A percentile compares a stretch with the other conserved stretches of the same genome.
These are phyloP conservation scores for Leccinum subatratum DNA, from an alignment of 1,284 basidiomycete genomes.

Conservation along the genomic window DNA sequence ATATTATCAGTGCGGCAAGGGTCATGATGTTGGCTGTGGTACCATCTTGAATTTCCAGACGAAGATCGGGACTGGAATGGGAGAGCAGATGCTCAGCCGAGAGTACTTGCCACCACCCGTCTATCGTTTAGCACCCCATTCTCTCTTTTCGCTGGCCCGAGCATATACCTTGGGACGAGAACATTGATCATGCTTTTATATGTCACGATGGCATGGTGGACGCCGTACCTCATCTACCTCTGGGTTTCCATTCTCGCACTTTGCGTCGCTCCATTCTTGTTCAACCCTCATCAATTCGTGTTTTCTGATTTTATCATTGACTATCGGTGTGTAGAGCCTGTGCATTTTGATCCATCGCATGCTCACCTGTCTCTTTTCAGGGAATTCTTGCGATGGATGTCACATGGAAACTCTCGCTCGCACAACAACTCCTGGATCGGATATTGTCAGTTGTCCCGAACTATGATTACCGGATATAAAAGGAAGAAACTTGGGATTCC, in stretches of 20 bases:
- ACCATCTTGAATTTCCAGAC: constrained; percentile 99
- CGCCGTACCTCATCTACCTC: constrained; percentile 91
- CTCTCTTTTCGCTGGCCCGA: constrained; percentile 94
- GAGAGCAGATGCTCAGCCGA: constrained; percentile 97
- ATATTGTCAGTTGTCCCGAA: constrained; percentile 90
- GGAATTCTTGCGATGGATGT: constrained; percentile 97
- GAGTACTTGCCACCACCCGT: constrained; percentile 94
- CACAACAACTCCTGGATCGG: constrained; percentile 98
- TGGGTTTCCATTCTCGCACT: constrained; percentile 87
- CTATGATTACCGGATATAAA: constrained; percentile 97
- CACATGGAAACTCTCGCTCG: constrained; percentile 90
- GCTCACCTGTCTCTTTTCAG: constrained; percentile 34
- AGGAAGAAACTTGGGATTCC: constrained; percentile 92
- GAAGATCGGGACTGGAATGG: constrained; percentile 99
- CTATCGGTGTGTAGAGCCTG: constrained; percentile 61
- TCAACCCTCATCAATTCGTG: constrained; percentile 97
- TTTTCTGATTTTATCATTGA: constrained; percentile 94
- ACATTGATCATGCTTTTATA: constrained; percentile 87
- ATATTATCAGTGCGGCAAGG: constrained; percentile 98
- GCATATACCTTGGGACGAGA: constrained; percentile 92
- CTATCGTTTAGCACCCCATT: constrained; percentile 91
- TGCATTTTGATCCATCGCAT: constrained; percentile 4
- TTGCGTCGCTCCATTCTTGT: constrained; percentile 89
- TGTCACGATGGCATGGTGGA: constrained; percentile 85
- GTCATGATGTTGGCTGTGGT: constrained; percentile 97